Conservation (phyloP, 176 grass and related monocot species). For the Saccharum officinarum region DNA sequence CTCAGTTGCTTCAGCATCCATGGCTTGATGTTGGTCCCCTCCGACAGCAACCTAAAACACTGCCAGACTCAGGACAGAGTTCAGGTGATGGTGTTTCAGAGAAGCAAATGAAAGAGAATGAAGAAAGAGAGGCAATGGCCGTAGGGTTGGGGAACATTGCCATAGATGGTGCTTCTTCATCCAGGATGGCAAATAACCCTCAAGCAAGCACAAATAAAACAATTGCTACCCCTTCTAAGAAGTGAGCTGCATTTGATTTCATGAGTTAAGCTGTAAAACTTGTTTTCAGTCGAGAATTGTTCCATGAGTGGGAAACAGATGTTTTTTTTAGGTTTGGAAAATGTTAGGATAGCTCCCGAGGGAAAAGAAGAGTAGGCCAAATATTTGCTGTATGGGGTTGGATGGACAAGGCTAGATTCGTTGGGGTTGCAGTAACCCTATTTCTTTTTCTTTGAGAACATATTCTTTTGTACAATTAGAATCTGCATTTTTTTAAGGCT, state of each 20-base stretch:
- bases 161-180: slow-evolving; percentile 57
- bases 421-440: slow-evolving; percentile 44
- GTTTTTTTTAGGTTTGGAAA: slow-evolving; percentile 44
- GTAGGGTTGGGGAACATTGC: slow-evolving; percentile 80
- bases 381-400: slow-evolving; percentile 47
- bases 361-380: slow-evolving; percentile 37
- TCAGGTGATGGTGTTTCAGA: slow-evolving; percentile 45
- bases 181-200: slow-evolving; percentile 39
- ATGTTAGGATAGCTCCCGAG: slow-evolving; percentile 44
- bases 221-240: slow-evolving; percentile 63
- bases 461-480: slow-evolving; percentile 78
- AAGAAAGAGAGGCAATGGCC: slow-evolving; percentile 81
- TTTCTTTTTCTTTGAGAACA: slow-evolving; percentile 42
- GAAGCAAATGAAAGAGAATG: slow-evolving; percentile 67
- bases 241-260: slow-evolving; percentile 39
- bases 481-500: slow-evolving; percentile 44
- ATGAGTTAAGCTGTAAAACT: slow-evolving; percentile 11
- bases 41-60: slow-evolving; percentile 36
- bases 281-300: slow-evolving; percentile 19
- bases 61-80: slow-evolving; percentile 25
- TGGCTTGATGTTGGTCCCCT: slow-evolving; percentile 70
- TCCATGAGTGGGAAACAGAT: slow-evolving; percentile 29
- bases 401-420: slow-evolving; percentile 41
- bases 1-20: slow-evolving; percentile 80
- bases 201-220: slow-evolving; percentile 38